Percentiles rank a stretch among this genome's conserved stretches.
Conservation (phyloP, 345 rosid species). For the Bretschneidera sinensis region DNA sequence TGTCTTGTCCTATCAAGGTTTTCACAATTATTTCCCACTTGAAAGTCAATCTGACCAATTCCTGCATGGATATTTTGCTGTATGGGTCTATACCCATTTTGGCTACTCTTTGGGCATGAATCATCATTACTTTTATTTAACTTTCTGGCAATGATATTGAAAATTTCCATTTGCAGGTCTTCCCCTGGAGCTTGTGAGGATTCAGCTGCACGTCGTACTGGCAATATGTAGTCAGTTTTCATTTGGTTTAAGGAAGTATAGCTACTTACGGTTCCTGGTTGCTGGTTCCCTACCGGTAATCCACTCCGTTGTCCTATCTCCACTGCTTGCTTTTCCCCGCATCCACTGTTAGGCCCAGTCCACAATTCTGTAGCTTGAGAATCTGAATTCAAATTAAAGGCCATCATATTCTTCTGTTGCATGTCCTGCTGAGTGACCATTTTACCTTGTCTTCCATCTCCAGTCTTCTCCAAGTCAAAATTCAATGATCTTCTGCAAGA, state of each 20-base stretch:
- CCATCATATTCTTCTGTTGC: constrained; percentile 6
- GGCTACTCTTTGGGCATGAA: constrained; percentile 24
- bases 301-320: constrained; percentile 31
- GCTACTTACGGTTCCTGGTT: constrained; percentile 22
- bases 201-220: neutral
- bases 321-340: constrained; percentile 19
- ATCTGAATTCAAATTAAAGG: constrained; percentile 13
- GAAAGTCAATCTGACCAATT: constrained; percentile 22
- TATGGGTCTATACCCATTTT: constrained; percentile 13
- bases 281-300: constrained; percentile 25
- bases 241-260: constrained; percentile 25
- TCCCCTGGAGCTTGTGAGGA: constrained; percentile 23
- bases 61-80: constrained; percentile 20
- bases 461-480: constrained; percentile 46
- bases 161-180: constrained; percentile 15
- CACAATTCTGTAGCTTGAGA: constrained; percentile 21
- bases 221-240: constrained; percentile 12
- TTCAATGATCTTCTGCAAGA: constrained; percentile 53
- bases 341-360: constrained; percentile 14
- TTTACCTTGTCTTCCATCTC: constrained; percentile 15
- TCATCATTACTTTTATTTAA: constrained; percentile 11
- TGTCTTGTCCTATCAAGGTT: constrained; percentile 27
- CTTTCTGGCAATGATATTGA: constrained; percentile 16
- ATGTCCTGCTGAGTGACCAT: constrained; percentile 23
- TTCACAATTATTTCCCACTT: constrained; percentile 21